These are phyloP conservation scores for Clitocybe nebularis DNA, from an alignment of 1,284 basidiomycete genomes.

Conservation along the genomic window DNA sequence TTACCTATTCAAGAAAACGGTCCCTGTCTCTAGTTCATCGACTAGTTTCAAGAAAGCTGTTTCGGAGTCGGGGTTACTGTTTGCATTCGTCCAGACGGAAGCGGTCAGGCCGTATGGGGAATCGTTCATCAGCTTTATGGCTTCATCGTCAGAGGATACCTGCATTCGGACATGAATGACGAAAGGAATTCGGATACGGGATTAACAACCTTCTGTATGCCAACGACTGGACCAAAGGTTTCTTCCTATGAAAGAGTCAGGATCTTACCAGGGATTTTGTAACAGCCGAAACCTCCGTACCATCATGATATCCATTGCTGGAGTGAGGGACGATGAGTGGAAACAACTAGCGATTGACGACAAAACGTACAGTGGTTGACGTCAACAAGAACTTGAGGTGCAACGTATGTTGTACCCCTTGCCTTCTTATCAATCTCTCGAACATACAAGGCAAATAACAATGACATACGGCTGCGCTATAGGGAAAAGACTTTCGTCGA, in stretches of 20 bases:
- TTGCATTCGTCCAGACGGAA: slow-evolving; percentile 86
- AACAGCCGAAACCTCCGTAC: slow-evolving; percentile 14
- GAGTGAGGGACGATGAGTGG: no score
- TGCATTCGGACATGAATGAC: slow-evolving; percentile 20
- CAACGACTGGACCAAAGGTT: slow-evolving; percentile 88
- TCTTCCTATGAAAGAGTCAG: slow-evolving; percentile 50
- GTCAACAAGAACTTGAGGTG: slow-evolving; percentile 84
- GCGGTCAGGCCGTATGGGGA: slow-evolving; percentile 94
- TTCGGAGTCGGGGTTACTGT: slow-evolving; percentile 54
- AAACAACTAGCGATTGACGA: no score
- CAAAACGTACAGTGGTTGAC: slow-evolving; percentile 82
- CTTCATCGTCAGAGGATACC: slow-evolving; percentile 83
- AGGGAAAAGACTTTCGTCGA: slow-evolving; percentile 71
- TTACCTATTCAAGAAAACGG: slow-evolving; percentile 86
- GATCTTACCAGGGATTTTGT: slow-evolving; percentile 2
- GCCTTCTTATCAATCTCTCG: background rate
- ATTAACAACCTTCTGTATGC: slow-evolving; percentile 75
- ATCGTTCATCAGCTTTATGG: slow-evolving; percentile 90
- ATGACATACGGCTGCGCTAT: slow-evolving; percentile 60
- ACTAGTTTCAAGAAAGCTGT: slow-evolving; percentile 67
- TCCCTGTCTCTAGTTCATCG: slow-evolving; percentile 81
- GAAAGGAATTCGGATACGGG: background rate
- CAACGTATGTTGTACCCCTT: slow-evolving; percentile 82
- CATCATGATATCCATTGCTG: slow-evolving; percentile 91
- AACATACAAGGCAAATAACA: background rate